A percentile compares a stretch with the other conserved stretches of the same genome.
Evolutionary conservation across 2,329 filamentous ascomycete species (phyloP).

Genomic region (Coniochaeta ligniaria): DNA sequence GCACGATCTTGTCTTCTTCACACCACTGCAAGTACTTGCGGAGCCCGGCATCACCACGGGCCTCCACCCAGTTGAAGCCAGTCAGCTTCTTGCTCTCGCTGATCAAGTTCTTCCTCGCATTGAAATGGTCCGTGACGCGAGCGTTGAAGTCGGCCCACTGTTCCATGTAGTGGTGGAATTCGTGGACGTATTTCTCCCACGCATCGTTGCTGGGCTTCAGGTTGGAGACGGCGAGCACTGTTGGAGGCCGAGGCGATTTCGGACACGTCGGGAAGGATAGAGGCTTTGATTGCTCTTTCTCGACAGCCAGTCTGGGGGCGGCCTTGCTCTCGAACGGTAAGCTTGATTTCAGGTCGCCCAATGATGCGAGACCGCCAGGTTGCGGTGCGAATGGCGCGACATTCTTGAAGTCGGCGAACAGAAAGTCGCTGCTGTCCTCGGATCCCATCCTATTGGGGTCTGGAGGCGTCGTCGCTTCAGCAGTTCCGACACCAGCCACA

Average conservation of each 20-base stretch:
- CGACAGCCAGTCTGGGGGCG: slow-evolving; percentile 28
- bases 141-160: slow-evolving; percentile 44
- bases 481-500: slow-evolving; percentile 20
- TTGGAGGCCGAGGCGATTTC: slow-evolving; percentile 38
- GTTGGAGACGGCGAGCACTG: slow-evolving; percentile 32
- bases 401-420: slow-evolving; percentile 45
- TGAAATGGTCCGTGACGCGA: slow-evolving; percentile 49
- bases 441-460: slow-evolving; percentile 37
- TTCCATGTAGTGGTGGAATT: slow-evolving; percentile 47
- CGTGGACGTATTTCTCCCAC: slow-evolving; percentile 44
- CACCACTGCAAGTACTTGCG: slow-evolving; percentile 52
- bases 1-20: slow-evolving; percentile 57
- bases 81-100: slow-evolving; percentile 29
- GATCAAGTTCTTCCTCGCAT: slow-evolving; percentile 39
- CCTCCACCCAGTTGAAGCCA: slow-evolving; percentile 37
- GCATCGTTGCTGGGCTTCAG: slow-evolving; percentile 32
- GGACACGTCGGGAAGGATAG: slow-evolving; percentile 39
- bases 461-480: slow-evolving; percentile 6
- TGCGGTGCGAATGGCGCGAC: slow-evolving; percentile 45
- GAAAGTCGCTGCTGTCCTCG: slow-evolving; percentile 49
- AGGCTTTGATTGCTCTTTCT: slow-evolving; percentile 23
- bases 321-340: slow-evolving; percentile 50
- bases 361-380: slow-evolving; percentile 42
- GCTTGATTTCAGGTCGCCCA: slow-evolving; percentile 47
- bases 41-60: slow-evolving; percentile 37